Conservation (phyloP, 345 rosid genomes). For the Linum tenue region DNA sequence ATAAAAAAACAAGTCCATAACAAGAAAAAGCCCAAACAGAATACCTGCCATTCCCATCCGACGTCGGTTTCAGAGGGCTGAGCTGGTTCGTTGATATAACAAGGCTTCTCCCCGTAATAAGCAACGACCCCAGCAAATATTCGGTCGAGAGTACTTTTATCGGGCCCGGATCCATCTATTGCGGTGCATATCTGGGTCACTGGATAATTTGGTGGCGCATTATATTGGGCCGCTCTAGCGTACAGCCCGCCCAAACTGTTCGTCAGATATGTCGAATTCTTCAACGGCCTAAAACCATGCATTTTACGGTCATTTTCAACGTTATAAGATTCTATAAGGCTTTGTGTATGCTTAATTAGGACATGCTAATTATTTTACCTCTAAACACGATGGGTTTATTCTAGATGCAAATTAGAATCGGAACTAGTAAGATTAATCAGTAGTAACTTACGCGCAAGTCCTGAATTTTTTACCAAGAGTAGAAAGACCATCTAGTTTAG, state of each 20-base stretch:
- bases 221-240: conserved; percentile 35
- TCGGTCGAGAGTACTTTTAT: conserved; percentile 9
- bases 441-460: conserved; percentile 15
- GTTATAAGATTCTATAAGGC: too few relatives aligned
- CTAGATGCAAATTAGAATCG: too few relatives aligned
- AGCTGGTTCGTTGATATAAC: conserved; percentile 18
- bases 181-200: conserved; percentile 32
- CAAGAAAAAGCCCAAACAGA: neutral
- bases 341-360: too few relatives aligned
- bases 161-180: conserved; percentile 16
- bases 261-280: conserved; percentile 21
- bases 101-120: conserved; percentile 2
- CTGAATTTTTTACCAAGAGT: conserved; percentile 15
- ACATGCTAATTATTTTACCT: too few relatives aligned
- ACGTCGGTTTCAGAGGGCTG: neutral
- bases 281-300: conserved; percentile 21
- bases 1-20: neutral
- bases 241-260: conserved; percentile 16
- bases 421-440: too few relatives aligned
- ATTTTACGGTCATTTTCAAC: neutral
- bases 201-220: conserved; percentile 17
- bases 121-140: conserved; percentile 26
- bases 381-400: too few relatives aligned
- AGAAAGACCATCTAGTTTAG: conserved; percentile 15
- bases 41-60: conserved; percentile 51